These are phyloP conservation scores for Yueomyces sp. DNA, from an alignment of 805 yeast genomes.

Conservation along the genomic window DNA sequence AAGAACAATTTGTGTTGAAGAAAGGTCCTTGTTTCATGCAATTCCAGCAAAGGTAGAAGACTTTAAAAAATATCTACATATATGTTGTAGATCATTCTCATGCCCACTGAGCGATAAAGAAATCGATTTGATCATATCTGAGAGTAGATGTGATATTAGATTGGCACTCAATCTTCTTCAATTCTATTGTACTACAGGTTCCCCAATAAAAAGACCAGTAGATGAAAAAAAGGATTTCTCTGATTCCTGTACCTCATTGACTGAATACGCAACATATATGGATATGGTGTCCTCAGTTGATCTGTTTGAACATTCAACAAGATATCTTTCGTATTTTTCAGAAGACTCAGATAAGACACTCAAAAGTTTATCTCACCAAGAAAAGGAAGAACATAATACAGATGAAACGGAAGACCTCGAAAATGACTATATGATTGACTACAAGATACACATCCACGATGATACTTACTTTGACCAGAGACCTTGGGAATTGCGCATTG, in stretches of 20 bases:
- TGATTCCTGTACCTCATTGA: not conserved
- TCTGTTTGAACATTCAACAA: conserved; percentile 4
- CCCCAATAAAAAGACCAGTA: not conserved
- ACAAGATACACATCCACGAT: conserved; percentile 13
- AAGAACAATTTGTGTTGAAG: conserved; percentile 31
- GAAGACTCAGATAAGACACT: conserved; percentile 14
- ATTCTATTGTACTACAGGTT: conserved; percentile 11
- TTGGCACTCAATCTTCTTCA: conserved; percentile 34
- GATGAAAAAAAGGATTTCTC: too few species aligned
- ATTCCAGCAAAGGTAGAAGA: not conserved
- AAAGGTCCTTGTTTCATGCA: conserved; percentile 12
- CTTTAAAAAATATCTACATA: not conserved
- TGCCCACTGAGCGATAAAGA: conserved; percentile 12
- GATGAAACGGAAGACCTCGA: conserved; percentile 14
- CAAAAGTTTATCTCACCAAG: conserved; percentile 1
- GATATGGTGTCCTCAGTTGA: conserved; percentile 13
- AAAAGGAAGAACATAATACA: not conserved
- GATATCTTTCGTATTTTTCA: conserved; percentile 10
- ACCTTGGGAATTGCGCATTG: conserved; percentile 15
- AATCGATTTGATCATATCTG: conserved; percentile 19
- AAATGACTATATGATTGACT: conserved; percentile 18
- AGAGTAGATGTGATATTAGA: conserved; percentile 31
- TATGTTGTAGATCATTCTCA: conserved; percentile 18
- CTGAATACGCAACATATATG: not conserved
- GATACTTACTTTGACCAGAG: conserved; percentile 3